A percentile compares a stretch with the other conserved stretches of the same genome.
Conservation (phyloP, 768 basidiomycete species). For the Mycena crocata region DNA sequence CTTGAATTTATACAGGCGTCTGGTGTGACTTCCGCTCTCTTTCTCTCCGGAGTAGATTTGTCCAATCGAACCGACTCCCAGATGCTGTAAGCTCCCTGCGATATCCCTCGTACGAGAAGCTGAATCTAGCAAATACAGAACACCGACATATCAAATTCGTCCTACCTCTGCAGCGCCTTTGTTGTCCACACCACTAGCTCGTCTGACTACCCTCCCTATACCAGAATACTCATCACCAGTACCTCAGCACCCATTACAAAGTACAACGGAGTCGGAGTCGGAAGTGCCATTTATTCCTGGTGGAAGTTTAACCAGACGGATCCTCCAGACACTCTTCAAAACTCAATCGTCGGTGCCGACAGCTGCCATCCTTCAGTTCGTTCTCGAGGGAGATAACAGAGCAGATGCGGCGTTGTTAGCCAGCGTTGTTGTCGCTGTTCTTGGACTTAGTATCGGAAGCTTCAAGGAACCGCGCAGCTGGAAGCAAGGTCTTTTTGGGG, state of each 20-base stretch:
- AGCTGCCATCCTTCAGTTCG: slow-evolving; percentile 76
- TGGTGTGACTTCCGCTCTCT: slow-evolving; percentile 63
- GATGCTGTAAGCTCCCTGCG: slow-evolving; percentile 67
- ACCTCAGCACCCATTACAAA: slow-evolving; percentile 44
- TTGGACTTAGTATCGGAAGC: slow-evolving; percentile 50
- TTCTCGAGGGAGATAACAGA: slow-evolving; percentile 86
- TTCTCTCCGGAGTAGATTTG: slow-evolving; percentile 82
- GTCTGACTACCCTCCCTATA: slow-evolving; percentile 60
- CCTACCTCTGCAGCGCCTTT: slow-evolving; percentile 59
- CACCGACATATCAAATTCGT: slow-evolving; percentile 71
- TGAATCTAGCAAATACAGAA: slow-evolving; percentile 51
- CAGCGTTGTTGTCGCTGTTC: slow-evolving; percentile 59
- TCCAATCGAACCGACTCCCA: slow-evolving; percentile 81
- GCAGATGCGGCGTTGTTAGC: slow-evolving; percentile 76
- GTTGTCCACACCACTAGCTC: slow-evolving; percentile 55
- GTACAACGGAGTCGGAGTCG: slow-evolving; percentile 38
- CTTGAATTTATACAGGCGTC: slow-evolving; percentile 66
- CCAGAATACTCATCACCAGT: slow-evolving; percentile 66
- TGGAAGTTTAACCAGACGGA: slow-evolving; percentile 76
- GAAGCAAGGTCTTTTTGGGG: slow-evolving; percentile 76
- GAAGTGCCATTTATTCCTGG: slow-evolving; percentile 81
- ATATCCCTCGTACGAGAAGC: neutral
- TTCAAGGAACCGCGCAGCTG: slow-evolving; percentile 68
- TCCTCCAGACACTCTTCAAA: slow-evolving; percentile 67
- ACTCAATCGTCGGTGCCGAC: slow-evolving; percentile 63